Base-by-base conservation (phyloP, 768 basidiomycete species). In the Suillus subalutaceus region DNA sequence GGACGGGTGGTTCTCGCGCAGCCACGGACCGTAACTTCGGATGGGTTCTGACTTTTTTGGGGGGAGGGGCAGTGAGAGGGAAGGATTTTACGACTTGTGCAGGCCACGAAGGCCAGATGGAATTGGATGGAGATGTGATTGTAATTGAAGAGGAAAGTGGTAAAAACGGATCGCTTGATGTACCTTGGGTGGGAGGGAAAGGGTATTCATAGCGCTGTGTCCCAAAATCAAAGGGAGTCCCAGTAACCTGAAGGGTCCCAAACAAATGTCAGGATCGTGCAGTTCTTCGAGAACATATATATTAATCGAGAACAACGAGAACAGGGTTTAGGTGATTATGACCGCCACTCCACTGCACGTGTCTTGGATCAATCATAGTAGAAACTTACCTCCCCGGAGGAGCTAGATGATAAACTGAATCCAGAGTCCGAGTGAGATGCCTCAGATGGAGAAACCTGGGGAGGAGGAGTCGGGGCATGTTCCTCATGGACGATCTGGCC, bases 211-310 rank as follows among this genome's bases (percentile, higher is more conserved):
- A 77, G 35, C 74, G 76, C 23, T 66, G 75, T 26, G 76, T 67
- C 48, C 76, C 77, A 52, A 75, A 71, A 72, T 78, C 76, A 63
- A 77, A 77, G 10, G 76, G 76, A 0, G 76, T 77, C 58, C 76
- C 70, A 66, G 78, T 73, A 64, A 77, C 78, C 76, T 77, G 62
- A 48, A 40, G 50, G 50, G 58, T 46, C 35, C 44, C 44, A 52
- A 43, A 50, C 38, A 44, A 60, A 64, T 35, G 55, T 63, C 56
- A 59, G 62, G 62, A 63, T 63, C n/a, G 38, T 53, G 55, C 55
- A 59, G 32, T 63, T 40, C 55, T 60, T 48, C 44, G 55, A 48
- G 32, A 40, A 37, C 46, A 63, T n/a, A 61, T 60, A 8, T 16
- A 63, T 53, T 59, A 59, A 63, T 63, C 46, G 62, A 59, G 55